Base-by-base conservation (phyloP, 768 basidiomycete genomes). In the Psilocybe cyanescens region DNA sequence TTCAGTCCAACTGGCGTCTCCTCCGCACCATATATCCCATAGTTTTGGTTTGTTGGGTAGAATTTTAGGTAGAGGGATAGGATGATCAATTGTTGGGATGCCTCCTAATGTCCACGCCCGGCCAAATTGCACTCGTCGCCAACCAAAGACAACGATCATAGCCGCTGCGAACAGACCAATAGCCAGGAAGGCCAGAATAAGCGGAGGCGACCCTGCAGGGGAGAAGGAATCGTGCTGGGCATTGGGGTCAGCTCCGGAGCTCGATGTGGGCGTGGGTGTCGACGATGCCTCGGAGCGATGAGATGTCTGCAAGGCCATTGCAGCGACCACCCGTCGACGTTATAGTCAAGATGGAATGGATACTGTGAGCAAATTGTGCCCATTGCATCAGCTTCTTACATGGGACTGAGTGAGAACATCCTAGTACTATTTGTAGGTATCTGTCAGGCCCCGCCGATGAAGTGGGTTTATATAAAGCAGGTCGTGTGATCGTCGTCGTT, bases 141-240 rank as follows among this genome's bases (percentile, higher is more conserved):
- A 83, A 11, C 78, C 80, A 49, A 86, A 81, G 35, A 84, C 76
- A 8, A 77, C 72, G 9, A 83, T 60, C 76, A 87, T 81, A 0
- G 77, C 77, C n/a, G 78, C 70, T 17, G 74, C 71, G 63, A 88
- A 85, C 16, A 89, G 66, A 3, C 83, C 85, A 30, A 86, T 79
- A n/a, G 83, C 82, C 28, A 89, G 72, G 67, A 87, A 85, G 1
- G 82, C 85, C 39, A 88, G 76, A 49, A 89, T 82, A 64, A 88
- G 76, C 5, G 84, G 83, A 0, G 85, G 83, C 0, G 84, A 85
- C 9, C 74, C 76, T 1, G 65, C 65, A 1, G 75, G 66, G n/a
- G 75, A 66, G 62, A 79, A 73, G 14, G 37, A 37, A 24, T 29
- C 50, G 4, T 44, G 56, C 9, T 28, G 56, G 16, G 41, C 17